Conservation (phyloP, 2,329 filamentous ascomycete genomes). For the Aureobasidium sp. region DNA sequence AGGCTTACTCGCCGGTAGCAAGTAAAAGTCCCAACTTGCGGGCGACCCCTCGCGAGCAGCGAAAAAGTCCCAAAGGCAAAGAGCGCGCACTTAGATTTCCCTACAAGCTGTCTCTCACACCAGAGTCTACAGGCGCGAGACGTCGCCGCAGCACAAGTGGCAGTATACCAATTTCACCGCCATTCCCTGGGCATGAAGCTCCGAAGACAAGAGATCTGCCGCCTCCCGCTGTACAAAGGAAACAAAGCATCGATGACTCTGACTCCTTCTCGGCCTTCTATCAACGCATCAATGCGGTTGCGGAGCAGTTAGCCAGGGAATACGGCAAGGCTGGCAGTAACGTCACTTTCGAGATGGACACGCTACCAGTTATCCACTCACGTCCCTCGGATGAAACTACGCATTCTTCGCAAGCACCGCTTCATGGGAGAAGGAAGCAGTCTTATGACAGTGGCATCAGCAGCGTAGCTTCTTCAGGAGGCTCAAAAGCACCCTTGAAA, state of each 20-base stretch:
- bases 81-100: background rate
- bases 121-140: constrained; percentile 3
- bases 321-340: background rate
- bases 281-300: background rate
- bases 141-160: constrained; percentile 23
- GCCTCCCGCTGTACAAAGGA: background rate
- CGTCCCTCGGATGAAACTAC: background rate
- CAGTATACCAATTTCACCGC: constrained; percentile 27
- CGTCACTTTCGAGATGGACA: background rate
- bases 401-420: background rate
- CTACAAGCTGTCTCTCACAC: constrained; percentile 1
- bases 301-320: background rate
- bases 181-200: constrained; percentile 4
- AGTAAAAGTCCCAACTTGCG: background rate
- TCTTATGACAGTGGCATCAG: background rate
- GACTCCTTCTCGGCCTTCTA: constrained; percentile 7
- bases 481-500: background rate
- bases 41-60: background rate
- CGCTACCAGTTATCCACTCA: background rate
- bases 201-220: background rate
- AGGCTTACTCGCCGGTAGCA: background rate
- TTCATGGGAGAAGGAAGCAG: background rate
- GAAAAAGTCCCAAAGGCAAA: background rate
- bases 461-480: background rate
- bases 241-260: constrained; percentile 7